Base-by-base conservation (phyloP, 2,329 filamentous ascomycete species). In the Neoarthrinium moseri region DNA sequence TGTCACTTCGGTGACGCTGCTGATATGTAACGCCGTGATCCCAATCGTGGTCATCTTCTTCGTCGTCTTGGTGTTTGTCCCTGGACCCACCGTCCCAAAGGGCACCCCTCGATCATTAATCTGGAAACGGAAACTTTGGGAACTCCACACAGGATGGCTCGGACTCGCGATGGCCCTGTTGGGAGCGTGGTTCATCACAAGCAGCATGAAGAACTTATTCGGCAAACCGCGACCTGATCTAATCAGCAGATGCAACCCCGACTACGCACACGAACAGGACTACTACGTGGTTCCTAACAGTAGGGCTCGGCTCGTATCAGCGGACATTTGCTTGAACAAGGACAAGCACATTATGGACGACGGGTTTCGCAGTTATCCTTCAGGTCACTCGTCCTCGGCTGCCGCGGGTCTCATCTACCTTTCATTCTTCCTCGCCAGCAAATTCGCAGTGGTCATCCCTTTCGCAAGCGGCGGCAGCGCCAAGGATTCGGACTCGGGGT, bases 71-170 rank as follows among this genome's bases (percentile, higher is more conserved):
- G 52, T 83, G 49, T 74, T 92, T 54, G 82, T 94, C 1, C 90
- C 90, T 1, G 89, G 87, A 4, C 77, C 80, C 5, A 84, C 83
- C 2, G 83, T 86, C 1, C 77, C 80, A 13, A 73, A 73, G 33
- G 75, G 77, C 17, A 84, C 85, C 0, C 82, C 87, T 2, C 77
- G 76, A 52, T 66, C 76, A 4, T 68, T 89, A 44, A 74, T 91
- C 35, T 91, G 89, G 84, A 81, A 80, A 61, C 80, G 89, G 53
- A 96, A 94, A 69, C 65, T 96, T 2, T 96, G 92, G 91, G 91
- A 96, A 65, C 83, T 89, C 64, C 90, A 96, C 62, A 83, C 83
- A 2, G 91, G 89, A 48, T 89, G 86, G 82, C 81, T 96, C 58
- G 91, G 91, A 0, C 75, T 96, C 3, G 88, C 76, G 1, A 73